Evolutionary conservation across 129 eudicot species (phyloP), one percentile per base, ranked within the genome.

Genomic region (Solidago caesia): DNA sequence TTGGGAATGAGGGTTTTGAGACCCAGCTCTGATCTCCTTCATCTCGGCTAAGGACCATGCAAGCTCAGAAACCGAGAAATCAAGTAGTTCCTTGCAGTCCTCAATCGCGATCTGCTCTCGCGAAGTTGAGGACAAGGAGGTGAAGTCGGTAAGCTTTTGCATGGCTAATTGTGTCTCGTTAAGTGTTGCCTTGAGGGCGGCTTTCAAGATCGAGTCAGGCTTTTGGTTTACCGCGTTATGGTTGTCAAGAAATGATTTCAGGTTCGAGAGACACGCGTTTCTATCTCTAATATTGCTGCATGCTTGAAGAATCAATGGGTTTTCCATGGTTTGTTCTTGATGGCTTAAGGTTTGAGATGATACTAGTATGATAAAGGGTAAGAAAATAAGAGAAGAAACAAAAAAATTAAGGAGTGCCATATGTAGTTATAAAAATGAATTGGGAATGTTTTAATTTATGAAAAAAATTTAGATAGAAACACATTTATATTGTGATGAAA

Each of bases 31-130:
- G 41, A 90, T 80, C 61, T 72, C 52, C 75, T 83, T 86, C 98
- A 94, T 94, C 77, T 85, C 96, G 2, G 77, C 55, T 61, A 94
- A 41, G 7, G 98, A 88, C 97, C 96, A 88, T 0, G 97, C 84
- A 1, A 90, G 83, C 67, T 90, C 97, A 5, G 97, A 83, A 15
- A 94, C 96, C 4, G 97, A 89, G 88, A 88, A 94, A 55, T 94
- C 98, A 2, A 94, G 89, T 7, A 94, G 96, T 39, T 94, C 97
- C 68, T 86, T 88, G 84, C 97, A 94, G 76, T 90, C 97, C 52
- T 94, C 87, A 4, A 94, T 84, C 10, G 98, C 97, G 6, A 90
- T 82, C 77, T 94, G 97, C 75, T 94, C 98, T 2, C 98, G 91
- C 0, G 83, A 64, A 71, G 76, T 79, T 13, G 81, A 71, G 1